Base-by-base conservation (phyloP, 306 rosid species). In the Oemleria cerasiformis region DNA sequence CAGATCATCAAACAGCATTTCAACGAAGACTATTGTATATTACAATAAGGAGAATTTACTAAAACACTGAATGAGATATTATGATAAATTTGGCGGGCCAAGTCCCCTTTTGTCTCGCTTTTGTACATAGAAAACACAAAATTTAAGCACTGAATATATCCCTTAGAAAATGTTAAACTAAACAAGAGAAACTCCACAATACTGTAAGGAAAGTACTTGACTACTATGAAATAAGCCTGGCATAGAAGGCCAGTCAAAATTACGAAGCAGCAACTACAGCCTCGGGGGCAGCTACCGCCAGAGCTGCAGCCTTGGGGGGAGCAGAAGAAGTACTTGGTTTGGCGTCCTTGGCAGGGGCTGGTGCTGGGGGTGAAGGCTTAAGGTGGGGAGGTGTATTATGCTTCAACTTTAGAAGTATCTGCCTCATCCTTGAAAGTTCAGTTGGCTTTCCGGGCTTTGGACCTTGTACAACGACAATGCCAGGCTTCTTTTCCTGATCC, bases 371-470 rank as follows among this genome's bases (percentile, higher is more conserved):
- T 16, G 77, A 69, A 36, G 65, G 63, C 83, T 71, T 82, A 42
- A 84, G 65, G 78, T 74, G 87, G 39, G 74, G 70, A 36, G 83
- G 85, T 11, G 82, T 74, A 63, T 44, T 77, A 77, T 77, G 85
- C 77, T 84, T 84, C 74, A 80, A 76, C 55, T 80, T 84, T 30
- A 77, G 8, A 56, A 84, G 77, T 36, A 84, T 66, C 45, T 74
- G 84, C 63, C 82, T 73, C 87, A 84, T 84, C 84, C 85, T 71
- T 11, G 85, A 70, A 15, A 84, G 87, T 13, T 80, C 85, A 11
- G 82, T 77, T 60, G 85, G 83, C 70, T 77, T 84, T 51, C 87
- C 85, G 16, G 82, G 87, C 70, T 84, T 84, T 10, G 85, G 87
- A 34, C 85, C 85, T 61, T 80, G 83, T 20, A 84, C 51, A 67